A percentile compares a stretch with the other conserved stretches of the same genome.
These are phyloP conservation scores for Penicillium sp. DNA, from an alignment of 2,329 filamentous ascomycete genomes.

Conservation along the genomic window DNA sequence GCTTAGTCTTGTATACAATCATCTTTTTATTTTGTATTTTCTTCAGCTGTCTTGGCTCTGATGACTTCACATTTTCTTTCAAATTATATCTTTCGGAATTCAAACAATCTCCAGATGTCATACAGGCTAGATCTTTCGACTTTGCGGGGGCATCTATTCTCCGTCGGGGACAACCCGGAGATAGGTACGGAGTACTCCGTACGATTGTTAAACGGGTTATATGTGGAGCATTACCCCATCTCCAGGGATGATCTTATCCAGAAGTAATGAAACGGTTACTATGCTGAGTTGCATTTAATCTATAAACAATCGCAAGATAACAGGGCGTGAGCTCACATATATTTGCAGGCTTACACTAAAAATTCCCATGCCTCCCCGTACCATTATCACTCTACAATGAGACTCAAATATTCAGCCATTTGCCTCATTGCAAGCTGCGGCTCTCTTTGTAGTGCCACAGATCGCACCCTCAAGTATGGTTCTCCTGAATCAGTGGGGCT, in stretches of 20 bases:
- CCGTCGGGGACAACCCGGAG: background rate
- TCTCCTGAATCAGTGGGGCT: conserved; percentile 9
- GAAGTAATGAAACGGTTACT: background rate
- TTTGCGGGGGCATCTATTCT: background rate
- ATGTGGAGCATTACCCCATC: background rate
- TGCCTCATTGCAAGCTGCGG: background rate
- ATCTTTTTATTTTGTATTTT: conserved; percentile 2
- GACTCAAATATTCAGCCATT: background rate
- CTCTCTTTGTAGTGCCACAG: background rate
- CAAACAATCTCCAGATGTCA: background rate
- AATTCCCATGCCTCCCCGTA: too few relatives aligned
- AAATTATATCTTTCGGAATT: background rate
- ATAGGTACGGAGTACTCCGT: background rate
- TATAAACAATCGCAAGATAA: background rate
- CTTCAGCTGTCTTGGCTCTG: background rate
- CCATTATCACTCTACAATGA: background rate
- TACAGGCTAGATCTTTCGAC: background rate
- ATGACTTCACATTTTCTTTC: background rate
- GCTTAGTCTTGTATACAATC: conserved; percentile 14
- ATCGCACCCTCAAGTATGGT: conserved; percentile 4
- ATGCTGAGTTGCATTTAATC: background rate
- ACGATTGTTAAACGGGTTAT: background rate
- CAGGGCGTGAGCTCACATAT: background rate
- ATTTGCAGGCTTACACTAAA: background rate
- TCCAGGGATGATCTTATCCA: background rate